Evolutionary conservation across 1,284 basidiomycete genomes (phyloP).

Genomic region (Abortiporus biennis): DNA sequence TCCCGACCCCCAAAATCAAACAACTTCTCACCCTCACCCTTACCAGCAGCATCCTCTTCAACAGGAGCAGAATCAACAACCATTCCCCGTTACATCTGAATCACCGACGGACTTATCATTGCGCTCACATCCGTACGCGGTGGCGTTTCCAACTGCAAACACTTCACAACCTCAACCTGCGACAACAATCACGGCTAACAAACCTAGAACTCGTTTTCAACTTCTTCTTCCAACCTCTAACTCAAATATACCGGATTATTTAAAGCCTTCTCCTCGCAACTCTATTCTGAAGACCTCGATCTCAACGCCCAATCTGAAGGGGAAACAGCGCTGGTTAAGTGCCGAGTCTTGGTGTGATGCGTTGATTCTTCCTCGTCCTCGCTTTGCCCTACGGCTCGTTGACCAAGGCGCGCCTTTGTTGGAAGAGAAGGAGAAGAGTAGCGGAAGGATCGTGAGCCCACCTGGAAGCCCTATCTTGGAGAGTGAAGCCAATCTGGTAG

Average conservation of each 20-base stretch:
- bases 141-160: conserved; percentile 28
- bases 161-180: conserved; percentile 16
- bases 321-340: conserved; percentile 58
- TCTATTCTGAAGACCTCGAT: conserved; percentile 41
- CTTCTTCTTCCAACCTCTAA: conserved; percentile 16
- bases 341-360: conserved; percentile 79
- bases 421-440: conserved; percentile 13
- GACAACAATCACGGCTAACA: conserved; percentile 17
- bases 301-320: conserved; percentile 59
- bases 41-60: too few relatives aligned
- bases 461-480: conserved; percentile 3
- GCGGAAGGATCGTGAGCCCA: conserved; percentile 44
- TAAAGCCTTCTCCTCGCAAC: conserved; percentile 16
- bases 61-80: too few relatives aligned
- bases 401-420: conserved; percentile 12
- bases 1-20: too few relatives aligned
- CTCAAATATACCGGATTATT: conserved; percentile 14
- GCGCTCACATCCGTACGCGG: conserved; percentile 45
- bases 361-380: conserved; percentile 64
- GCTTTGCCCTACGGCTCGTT: conserved; percentile 42
- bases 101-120: conserved; percentile 18
- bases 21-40: too few relatives aligned
- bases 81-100: neutral
- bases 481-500: conserved; percentile 7
- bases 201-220: too few relatives aligned